Evolutionary conservation across 257 asterid genomes (phyloP).

Genomic region (Phtheirospermum japonicum): DNA sequence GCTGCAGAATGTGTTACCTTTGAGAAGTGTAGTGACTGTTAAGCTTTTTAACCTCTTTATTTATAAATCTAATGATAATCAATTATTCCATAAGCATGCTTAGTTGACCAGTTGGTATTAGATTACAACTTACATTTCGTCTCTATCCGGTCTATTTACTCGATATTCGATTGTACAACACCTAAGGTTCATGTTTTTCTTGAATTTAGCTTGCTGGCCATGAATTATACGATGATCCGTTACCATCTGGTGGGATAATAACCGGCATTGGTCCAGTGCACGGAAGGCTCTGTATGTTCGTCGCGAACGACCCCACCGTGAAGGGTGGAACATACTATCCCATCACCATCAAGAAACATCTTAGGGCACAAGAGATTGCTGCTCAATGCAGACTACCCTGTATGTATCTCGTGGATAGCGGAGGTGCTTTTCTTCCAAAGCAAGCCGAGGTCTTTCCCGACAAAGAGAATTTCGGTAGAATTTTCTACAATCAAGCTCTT

Average conservation of each 20-base stretch:
- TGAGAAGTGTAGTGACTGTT: constrained; percentile 10
- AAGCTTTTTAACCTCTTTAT: too few relatives aligned
- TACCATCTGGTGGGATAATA: constrained; percentile 92
- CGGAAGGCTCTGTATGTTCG: constrained; percentile 85
- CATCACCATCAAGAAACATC: constrained; percentile 94
- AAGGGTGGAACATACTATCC: constrained; percentile 98
- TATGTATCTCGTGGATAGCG: constrained; percentile 95
- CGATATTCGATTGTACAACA: background rate
- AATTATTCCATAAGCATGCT: background rate
- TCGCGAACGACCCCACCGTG: constrained; percentile 96
- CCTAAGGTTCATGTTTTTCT: constrained; percentile 30
- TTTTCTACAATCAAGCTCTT: constrained; percentile 86
- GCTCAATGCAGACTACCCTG: constrained; percentile 84
- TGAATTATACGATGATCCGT: constrained; percentile 75
- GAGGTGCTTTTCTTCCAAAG: constrained; percentile 98
- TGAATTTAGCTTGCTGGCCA: constrained; percentile 83
- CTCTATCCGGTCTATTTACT: background rate
- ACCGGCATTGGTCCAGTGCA: constrained; percentile 96
- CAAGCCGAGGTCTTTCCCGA: constrained; percentile 99
- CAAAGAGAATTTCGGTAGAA: constrained; percentile 91
- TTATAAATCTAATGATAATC: too few relatives aligned
- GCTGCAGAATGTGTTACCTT: background rate
- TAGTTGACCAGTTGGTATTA: constrained; percentile 5
- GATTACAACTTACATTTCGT: too few relatives aligned
- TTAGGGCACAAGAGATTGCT: constrained; percentile 97